Conservation (phyloP, 345 rosid genomes). For the Eucalyptus virginea region DNA sequence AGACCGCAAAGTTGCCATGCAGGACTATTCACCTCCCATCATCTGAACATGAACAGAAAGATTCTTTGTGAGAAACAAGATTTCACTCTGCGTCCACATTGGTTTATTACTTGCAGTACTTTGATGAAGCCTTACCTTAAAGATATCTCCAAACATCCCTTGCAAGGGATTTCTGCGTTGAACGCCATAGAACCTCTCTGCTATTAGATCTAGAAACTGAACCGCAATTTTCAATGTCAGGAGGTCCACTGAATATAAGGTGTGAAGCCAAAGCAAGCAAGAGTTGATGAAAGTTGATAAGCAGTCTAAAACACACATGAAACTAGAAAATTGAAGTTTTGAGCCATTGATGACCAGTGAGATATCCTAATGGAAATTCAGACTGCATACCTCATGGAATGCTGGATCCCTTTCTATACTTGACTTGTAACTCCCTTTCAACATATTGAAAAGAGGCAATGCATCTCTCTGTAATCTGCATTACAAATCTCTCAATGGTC, state of each 20-base stretch:
- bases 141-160: slow-evolving; percentile 82
- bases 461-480: slow-evolving; percentile 91
- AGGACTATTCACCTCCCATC: slow-evolving; percentile 10
- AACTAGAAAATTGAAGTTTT: not conserved
- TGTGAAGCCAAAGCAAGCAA: not conserved
- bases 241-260: not conserved
- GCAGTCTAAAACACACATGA: not conserved
- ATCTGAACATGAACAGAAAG: slow-evolving; percentile 1
- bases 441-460: slow-evolving; percentile 83
- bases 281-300: not conserved
- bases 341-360: not conserved
- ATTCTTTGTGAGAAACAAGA: not conserved
- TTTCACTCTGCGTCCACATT: not conserved
- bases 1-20: not conserved
- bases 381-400: slow-evolving; percentile 53
- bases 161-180: slow-evolving; percentile 74
- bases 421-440: slow-evolving; percentile 59
- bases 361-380: not conserved
- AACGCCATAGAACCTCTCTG: slow-evolving; percentile 73
- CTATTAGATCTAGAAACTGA: slow-evolving; percentile 81
- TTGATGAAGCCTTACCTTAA: slow-evolving; percentile 31
- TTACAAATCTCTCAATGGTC: not conserved
- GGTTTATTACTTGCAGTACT: not conserved
- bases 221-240: not conserved
- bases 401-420: slow-evolving; percentile 79